These are phyloP conservation scores for Bertia moriformis DNA, from an alignment of 2,329 filamentous ascomycete species.

Conservation along the genomic window DNA sequence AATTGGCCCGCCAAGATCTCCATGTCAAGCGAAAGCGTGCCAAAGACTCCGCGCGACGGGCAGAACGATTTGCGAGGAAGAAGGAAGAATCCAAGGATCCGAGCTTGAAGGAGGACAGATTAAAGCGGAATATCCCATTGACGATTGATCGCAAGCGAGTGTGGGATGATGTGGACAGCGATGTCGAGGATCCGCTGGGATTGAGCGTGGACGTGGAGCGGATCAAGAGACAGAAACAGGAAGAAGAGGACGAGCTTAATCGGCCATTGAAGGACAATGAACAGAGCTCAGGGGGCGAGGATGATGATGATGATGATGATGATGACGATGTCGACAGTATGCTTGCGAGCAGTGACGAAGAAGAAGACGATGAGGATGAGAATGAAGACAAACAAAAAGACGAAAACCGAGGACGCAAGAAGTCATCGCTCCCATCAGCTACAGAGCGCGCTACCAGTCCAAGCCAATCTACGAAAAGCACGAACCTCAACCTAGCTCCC, in stretches of 20 bases:
- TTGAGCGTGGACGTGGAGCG: conserved; percentile 29
- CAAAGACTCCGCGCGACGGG: conserved; percentile 2
- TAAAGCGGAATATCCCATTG: background rate
- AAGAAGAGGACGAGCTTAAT: conserved; percentile 21
- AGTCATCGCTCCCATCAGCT: conserved; percentile 5
- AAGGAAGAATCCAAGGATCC: conserved; percentile 2
- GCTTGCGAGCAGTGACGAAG: conserved; percentile 6
- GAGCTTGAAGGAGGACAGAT: background rate
- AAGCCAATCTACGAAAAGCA: conserved; percentile 36
- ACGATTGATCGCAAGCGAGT: background rate
- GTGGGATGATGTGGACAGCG: conserved; percentile 1
- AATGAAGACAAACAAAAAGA: background rate
- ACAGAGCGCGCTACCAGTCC: conserved; percentile 29
- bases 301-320: background rate
- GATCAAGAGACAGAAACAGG: conserved; percentile 27
- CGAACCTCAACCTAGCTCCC: conserved; percentile 43
- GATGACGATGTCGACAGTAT: background rate
- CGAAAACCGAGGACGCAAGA: background rate
- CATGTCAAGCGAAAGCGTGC: conserved; percentile 4
- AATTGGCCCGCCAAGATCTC: background rate
- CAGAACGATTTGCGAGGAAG: conserved; percentile 4
- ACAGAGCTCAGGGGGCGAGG: conserved; percentile 6
- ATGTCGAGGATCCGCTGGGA: conserved; percentile 13
- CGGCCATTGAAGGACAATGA: conserved; percentile 5
- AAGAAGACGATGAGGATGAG: background rate